These are phyloP conservation scores for Russula earlei DNA, from an alignment of 768 basidiomycete species.

Conservation along the genomic window DNA sequence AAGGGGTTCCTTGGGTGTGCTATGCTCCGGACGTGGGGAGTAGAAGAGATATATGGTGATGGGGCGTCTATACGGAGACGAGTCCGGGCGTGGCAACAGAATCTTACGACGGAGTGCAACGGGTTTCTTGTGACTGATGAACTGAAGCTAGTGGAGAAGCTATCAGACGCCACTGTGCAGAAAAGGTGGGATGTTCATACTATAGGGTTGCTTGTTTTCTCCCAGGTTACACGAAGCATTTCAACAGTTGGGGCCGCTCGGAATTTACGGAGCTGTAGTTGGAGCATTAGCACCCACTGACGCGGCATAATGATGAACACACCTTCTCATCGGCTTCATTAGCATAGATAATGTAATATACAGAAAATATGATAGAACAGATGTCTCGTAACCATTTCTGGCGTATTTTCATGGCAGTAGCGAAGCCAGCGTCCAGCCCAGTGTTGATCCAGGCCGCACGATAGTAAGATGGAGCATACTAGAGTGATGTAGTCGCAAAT, in stretches of 20 bases:
- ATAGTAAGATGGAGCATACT: constrained; percentile 92
- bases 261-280: constrained; percentile 73
- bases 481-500: constrained; percentile 5
- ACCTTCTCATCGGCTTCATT: constrained; percentile 96
- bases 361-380: constrained; percentile 73
- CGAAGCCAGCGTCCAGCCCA: constrained; percentile 95
- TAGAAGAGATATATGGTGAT: constrained; percentile 82
- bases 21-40: constrained; percentile 51
- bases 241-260: constrained; percentile 92
- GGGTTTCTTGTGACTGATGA: constrained; percentile 48
- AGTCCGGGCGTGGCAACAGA: constrained; percentile 69
- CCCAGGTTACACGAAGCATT: constrained; percentile 94
- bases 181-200: constrained; percentile 33
- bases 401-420: constrained; percentile 87
- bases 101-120: constrained; percentile 65
- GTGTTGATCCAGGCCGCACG: constrained; percentile 93
- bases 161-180: constrained; percentile 10
- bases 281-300: not conserved
- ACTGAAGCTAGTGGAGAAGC: constrained; percentile 46
- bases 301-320: constrained; percentile 14
- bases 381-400: constrained; percentile 89
- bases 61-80: constrained; percentile 70
- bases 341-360: constrained; percentile 84
- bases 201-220: constrained; percentile 91
- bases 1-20: constrained; percentile 35